A percentile compares a stretch with the other conserved stretches of the same genome.
phyloP scores from a whole-genome alignment of 1,284 basidiomycete species.

The Papiliotrema nemorosa region DNA sequence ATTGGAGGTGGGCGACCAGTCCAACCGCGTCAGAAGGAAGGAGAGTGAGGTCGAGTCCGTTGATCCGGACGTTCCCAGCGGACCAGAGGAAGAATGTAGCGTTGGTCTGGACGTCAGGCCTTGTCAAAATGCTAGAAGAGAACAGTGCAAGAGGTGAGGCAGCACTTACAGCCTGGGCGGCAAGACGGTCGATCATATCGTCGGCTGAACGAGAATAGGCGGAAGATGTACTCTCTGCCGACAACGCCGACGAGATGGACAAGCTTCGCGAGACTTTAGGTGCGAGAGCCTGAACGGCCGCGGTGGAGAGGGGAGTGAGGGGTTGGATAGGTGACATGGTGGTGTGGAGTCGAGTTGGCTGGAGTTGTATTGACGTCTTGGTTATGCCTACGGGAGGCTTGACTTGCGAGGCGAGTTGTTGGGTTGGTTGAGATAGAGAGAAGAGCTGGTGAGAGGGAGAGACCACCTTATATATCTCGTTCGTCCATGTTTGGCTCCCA shows the following conservation, averaged over 20 bases:
- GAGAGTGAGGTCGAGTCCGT: slow-evolving; percentile 32
- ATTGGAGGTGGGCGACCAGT: slow-evolving; percentile 25
- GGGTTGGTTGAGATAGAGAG: no score
- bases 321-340: slow-evolving; percentile 4
- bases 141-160: background rate
- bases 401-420: no score
- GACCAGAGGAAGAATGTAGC: slow-evolving; percentile 41
- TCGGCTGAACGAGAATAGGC: slow-evolving; percentile 26
- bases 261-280: slow-evolving; percentile 13
- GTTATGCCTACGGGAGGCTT: background rate
- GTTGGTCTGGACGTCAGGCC: slow-evolving; percentile 16
- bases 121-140: background rate
- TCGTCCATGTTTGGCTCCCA: no score
- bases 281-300: slow-evolving; percentile 1
- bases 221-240: slow-evolving; percentile 20
- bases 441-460: no score
- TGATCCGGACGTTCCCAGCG: slow-evolving; percentile 36
- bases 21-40: slow-evolving; percentile 25
- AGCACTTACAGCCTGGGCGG: slow-evolving; percentile 25
- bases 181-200: slow-evolving; percentile 36
- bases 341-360: background rate
- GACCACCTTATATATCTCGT: no score
- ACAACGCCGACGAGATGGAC: slow-evolving; percentile 18
- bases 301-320: slow-evolving; percentile 3
- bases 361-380: no score